Conservation (phyloP, 78 protist species). For the Acrasis kona region DNA sequence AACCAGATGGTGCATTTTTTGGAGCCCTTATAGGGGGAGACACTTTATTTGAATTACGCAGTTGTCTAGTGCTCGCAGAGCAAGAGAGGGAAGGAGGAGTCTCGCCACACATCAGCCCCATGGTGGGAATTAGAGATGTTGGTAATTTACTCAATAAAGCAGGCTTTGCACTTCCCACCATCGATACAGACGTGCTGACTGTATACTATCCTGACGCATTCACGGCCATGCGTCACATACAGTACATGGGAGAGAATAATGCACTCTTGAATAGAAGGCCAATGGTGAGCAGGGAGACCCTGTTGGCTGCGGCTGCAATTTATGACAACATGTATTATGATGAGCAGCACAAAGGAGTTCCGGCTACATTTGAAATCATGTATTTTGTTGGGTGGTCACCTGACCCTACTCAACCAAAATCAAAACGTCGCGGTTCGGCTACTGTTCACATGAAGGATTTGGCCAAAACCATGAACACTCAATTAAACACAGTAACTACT, state of each 20-base stretch:
- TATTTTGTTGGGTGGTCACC: conserved; percentile 21
- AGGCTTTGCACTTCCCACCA: conserved; percentile 19
- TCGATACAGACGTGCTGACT: conserved; percentile 6
- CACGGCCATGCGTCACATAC: conserved; percentile 23
- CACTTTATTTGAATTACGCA: conserved; percentile 6
- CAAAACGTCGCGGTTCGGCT: conserved; percentile 10
- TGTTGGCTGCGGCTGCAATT: conserved; percentile 10
- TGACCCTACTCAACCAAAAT: conserved; percentile 11
- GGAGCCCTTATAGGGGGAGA: conserved; percentile 19
- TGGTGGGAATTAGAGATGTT: neutral
- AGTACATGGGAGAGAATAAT: conserved; percentile 4
- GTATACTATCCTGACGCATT: conserved; percentile 4
- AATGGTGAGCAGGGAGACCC: neutral
- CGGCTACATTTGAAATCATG: conserved; percentile 19
- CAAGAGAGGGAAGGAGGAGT: conserved; percentile 25
- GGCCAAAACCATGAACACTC: neutral
- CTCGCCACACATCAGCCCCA: conserved; percentile 18
- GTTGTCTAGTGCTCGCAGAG: conserved; percentile 11
- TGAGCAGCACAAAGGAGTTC: neutral
- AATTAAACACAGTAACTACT: no score
- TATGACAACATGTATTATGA: conserved; percentile 3
- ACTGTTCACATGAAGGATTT: neutral
- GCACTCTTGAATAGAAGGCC: neutral
- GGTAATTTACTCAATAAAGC: neutral
- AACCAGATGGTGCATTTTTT: conserved; percentile 18